Conservation (phyloP, 2,329 filamentous ascomycete species). For the Tolypocladium ophioglossoides region DNA sequence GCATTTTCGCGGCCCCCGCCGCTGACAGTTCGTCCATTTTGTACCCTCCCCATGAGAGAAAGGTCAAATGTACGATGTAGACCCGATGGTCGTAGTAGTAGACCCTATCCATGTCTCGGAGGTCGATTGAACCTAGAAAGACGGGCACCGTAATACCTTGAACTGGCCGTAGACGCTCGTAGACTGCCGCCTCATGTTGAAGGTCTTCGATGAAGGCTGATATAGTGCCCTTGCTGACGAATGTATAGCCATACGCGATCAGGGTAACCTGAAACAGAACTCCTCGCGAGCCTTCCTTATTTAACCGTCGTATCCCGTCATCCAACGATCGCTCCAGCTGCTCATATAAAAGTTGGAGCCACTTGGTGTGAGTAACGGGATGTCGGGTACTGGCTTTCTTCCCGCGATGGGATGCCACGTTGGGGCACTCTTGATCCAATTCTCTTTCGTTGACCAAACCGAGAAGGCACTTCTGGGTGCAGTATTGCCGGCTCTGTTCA, state of each 20-base stretch:
- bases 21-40: not conserved
- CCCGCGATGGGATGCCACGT: slow-evolving; percentile 20
- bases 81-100: slow-evolving; percentile 23
- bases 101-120: slow-evolving; percentile 16
- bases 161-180: slow-evolving; percentile 18
- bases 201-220: slow-evolving; percentile 20
- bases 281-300: slow-evolving; percentile 20
- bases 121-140: slow-evolving; percentile 25
- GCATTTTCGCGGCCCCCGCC: too few species aligned
- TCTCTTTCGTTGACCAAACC: too few species aligned
- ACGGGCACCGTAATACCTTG: slow-evolving; percentile 26
- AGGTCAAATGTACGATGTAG: slow-evolving; percentile 20
- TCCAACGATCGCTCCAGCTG: slow-evolving; percentile 20
- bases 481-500: too few species aligned
- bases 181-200: slow-evolving; percentile 23
- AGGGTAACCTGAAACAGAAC: slow-evolving; percentile 31
- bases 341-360: slow-evolving; percentile 17
- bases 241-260: slow-evolving; percentile 28
- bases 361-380: slow-evolving; percentile 16
- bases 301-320: slow-evolving; percentile 17
- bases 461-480: too few species aligned
- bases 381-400: slow-evolving; percentile 8
- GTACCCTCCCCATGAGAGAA: slow-evolving; percentile 23
- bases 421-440: slow-evolving; percentile 24
- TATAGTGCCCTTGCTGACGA: slow-evolving; percentile 30